Base-by-base conservation (phyloP, 768 basidiomycete species). In the Candolleomyces eurysporus region DNA sequence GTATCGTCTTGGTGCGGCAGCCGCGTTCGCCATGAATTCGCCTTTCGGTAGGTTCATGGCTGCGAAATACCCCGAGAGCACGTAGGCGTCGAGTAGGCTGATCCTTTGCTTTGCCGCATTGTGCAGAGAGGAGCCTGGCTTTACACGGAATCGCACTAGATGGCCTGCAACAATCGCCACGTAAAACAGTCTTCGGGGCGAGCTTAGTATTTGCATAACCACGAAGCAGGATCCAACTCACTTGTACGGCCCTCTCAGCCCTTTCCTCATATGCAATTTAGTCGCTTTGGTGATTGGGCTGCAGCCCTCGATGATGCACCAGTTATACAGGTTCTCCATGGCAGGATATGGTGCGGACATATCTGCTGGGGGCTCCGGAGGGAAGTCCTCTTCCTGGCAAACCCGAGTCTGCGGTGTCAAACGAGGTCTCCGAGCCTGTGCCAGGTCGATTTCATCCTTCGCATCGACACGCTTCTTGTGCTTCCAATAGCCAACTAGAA, bases 11-110 rank as follows among this genome's bases (percentile, higher is more conserved):
- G 92, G 85, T 36, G 82, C 73, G 9, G 78, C 72, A 1, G 76
- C 73, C 16, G 73, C 74, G 66, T 85, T 80, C 5, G 87, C 82
- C 49, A 75, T 75, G 69, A 84, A 89, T 69, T 92, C 84, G n/a
- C 84, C 84, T 53, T 76, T 74, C 6, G 86, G 87, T 39, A 92
- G 79, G 16, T 82, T 79, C 65, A 84, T 81, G 19, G 87, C 85
- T 19, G 91, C 91, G 59, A 92, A 79, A 68, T 90, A 89, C 9
- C 96, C 95, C n/a, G 94, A 96, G 69, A 84, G 88, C 31, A 95
- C 81, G 72, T 96, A 94, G 8, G 87, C 87, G 68, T 91, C 90
- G 22, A 88, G 70, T 10, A 94, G 80, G 64, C 79, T 82, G 56
- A 89, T 82, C 62, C 82, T 80, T 67, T 78, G 83, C 57, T 78